Conservation (phyloP, 2,329 filamentous ascomycete species). For the Phyllosticta citriasiana region DNA sequence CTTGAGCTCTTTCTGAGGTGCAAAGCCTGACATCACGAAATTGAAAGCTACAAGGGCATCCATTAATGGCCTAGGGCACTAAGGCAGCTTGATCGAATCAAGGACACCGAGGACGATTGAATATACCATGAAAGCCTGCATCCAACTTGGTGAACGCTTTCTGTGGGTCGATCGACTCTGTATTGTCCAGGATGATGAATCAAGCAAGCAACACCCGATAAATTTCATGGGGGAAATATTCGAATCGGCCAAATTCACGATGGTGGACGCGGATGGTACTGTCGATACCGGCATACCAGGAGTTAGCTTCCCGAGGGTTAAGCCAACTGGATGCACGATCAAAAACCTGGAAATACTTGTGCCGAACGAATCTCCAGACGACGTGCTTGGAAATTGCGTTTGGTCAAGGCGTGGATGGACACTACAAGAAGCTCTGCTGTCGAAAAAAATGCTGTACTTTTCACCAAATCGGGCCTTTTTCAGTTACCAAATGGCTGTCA, state of each 20-base stretch:
- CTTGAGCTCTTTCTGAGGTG: conserved; percentile 8
- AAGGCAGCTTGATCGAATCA: not conserved
- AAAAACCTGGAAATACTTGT: not conserved
- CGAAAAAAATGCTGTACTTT: not conserved
- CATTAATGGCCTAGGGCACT: not conserved
- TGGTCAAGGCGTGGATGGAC: conserved; percentile 8
- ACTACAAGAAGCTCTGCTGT: not conserved
- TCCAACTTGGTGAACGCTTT: not conserved
- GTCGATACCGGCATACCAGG: conserved; percentile 1
- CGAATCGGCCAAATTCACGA: not conserved
- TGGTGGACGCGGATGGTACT: not conserved
- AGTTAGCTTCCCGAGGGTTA: not conserved
- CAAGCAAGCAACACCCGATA: conserved; percentile 1
- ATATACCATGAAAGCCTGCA: conserved; percentile 1
- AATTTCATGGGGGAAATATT: not conserved
- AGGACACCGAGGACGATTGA: not conserved
- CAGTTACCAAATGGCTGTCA: not conserved
- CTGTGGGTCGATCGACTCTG: conserved; percentile 8
- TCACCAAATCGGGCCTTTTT: not conserved
- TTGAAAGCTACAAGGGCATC: not conserved
- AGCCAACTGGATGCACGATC: not conserved
- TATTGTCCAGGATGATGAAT: conserved; percentile 6
- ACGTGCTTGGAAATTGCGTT: too few relatives aligned
- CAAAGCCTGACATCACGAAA: not conserved
- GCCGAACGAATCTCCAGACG: not conserved